Percentiles rank a stretch among this genome's conserved stretches.
Conservation (phyloP, 306 rosid species). For the Begonia fuchsioides region DNA sequence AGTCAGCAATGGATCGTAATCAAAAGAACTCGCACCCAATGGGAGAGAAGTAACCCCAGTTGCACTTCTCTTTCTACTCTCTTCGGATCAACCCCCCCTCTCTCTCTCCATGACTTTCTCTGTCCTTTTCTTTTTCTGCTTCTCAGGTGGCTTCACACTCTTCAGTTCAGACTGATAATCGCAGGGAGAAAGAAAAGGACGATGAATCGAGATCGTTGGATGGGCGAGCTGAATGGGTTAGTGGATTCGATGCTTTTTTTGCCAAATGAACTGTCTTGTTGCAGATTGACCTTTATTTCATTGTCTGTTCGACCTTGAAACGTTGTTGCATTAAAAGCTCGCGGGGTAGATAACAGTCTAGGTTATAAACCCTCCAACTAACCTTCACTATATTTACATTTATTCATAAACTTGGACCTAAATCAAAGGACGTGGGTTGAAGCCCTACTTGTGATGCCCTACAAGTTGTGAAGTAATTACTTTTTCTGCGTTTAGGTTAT, state of each 20-base stretch:
- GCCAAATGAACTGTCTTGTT: neutral
- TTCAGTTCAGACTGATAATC: no score
- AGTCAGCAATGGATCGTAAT: neutral
- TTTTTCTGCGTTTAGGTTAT: no score
- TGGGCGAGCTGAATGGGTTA: neutral
- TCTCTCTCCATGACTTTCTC: neutral
- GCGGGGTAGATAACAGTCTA: no score
- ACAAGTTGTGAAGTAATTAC: no score
- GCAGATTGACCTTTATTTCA: neutral
- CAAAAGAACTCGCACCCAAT: neutral
- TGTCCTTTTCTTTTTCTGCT: neutral
- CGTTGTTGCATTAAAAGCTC: no score
- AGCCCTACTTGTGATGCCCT: no score
- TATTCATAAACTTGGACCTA: no score
- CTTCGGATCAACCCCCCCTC: neutral
- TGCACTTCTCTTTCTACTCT: no score
- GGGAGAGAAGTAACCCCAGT: neutral
- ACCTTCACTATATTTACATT: no score
- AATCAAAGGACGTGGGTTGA: no score
- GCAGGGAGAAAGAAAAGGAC: no score
- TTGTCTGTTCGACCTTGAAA: constrained; percentile 2
- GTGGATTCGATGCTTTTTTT: neutral
- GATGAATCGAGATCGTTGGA: neutral
- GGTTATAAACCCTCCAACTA: no score
- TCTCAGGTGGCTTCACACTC: neutral